Conservation (phyloP, 2,329 filamentous ascomycete species). For the Coniochaeta sp. region DNA sequence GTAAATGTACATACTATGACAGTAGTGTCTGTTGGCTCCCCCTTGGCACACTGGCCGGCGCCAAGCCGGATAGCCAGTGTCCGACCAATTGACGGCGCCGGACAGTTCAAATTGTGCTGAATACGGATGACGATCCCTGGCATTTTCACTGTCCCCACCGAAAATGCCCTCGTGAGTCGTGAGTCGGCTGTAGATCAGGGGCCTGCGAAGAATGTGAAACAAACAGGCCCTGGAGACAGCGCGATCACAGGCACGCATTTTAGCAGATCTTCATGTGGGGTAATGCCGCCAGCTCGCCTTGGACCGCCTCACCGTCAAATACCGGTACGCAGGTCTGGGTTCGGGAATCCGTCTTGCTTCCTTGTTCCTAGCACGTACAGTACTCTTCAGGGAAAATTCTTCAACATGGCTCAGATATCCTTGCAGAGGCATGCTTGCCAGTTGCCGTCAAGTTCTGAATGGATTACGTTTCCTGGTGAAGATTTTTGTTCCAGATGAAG, state of each 20-base stretch:
- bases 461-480: not conserved
- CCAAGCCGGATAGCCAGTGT: constrained; percentile 2
- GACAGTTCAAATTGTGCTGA: not conserved
- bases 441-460: not conserved
- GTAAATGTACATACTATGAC: too few species aligned
- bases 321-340: not conserved
- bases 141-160: not conserved
- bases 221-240: not conserved
- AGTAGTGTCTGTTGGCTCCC: not conserved
- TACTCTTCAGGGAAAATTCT: not conserved
- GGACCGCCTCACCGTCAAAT: not conserved
- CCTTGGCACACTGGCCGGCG: not conserved
- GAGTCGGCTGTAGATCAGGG: not conserved
- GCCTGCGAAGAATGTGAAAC: constrained; percentile 1
- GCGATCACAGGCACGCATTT: not conserved
- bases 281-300: not conserved
- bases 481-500: not conserved
- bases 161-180: too few species aligned
- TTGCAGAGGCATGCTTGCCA: not conserved
- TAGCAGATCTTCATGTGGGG: not conserved
- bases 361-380: not conserved
- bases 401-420: too few species aligned
- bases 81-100: not conserved
- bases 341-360: not conserved
- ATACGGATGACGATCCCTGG: not conserved